Evolutionary conservation across 345 rosid species (phyloP).

Genomic region (Camelina laxa): DNA sequence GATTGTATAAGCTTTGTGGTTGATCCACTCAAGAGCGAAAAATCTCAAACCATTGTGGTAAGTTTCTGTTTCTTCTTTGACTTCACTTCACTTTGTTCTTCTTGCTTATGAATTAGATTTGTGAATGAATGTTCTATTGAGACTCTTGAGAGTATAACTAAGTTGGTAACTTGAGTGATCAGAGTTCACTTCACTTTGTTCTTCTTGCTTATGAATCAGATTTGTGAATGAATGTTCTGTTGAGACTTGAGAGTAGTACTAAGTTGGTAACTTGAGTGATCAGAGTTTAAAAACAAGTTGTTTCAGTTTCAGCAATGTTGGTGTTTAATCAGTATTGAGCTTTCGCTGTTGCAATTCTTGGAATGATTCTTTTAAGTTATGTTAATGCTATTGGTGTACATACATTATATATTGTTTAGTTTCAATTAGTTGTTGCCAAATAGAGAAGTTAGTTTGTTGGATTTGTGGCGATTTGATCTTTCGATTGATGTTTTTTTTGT

Average conservation of each 20-base stretch:
- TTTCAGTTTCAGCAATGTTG: neutral
- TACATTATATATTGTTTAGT: too few species aligned
- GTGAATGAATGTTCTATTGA: neutral
- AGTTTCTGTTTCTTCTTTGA: neutral
- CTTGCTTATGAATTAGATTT: conserved; percentile 18
- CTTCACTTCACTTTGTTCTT: neutral
- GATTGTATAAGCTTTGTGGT: conserved; percentile 57
- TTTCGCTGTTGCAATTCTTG: neutral
- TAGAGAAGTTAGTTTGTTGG: neutral
- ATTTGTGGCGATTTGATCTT: neutral
- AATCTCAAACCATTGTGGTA: conserved; percentile 58
- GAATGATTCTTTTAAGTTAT: neutral
- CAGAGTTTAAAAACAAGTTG: neutral
- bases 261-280: neutral
- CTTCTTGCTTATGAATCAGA: conserved; percentile 14
- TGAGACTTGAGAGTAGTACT: too few species aligned
- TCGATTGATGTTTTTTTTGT: neutral
- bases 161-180: neutral
- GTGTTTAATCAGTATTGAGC: neutral
- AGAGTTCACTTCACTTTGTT: neutral
- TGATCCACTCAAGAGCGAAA: conserved; percentile 52
- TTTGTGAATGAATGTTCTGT: neutral
- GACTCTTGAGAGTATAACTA: too few species aligned
- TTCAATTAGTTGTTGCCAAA: neutral
- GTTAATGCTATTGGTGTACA: neutral